Conservation (phyloP, 495 filamentous ascomycete genomes). For the Aspergillus kassunensis region DNA sequence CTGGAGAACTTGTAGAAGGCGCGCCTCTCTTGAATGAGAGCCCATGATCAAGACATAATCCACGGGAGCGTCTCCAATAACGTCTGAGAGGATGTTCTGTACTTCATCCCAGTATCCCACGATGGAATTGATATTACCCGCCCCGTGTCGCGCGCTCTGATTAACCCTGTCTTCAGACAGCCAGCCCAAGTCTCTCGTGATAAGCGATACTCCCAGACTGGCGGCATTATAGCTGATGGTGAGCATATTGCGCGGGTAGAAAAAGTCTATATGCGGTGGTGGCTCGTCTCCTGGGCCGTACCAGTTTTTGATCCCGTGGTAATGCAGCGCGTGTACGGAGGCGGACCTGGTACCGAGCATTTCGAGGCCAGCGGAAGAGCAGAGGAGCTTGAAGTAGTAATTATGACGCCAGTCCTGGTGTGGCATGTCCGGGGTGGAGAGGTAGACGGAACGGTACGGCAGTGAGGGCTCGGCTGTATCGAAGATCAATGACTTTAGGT, state of each 20-base stretch:
- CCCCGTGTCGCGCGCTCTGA: slow-evolving; percentile 3
- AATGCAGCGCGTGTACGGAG: not conserved
- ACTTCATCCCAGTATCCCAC: slow-evolving; percentile 3
- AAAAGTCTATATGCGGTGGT: not conserved
- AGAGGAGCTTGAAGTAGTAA: not conserved
- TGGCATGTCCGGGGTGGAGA: not conserved
- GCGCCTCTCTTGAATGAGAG: not conserved
- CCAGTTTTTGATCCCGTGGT: not conserved
- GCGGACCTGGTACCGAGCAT: not conserved
- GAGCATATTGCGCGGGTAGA: not conserved
- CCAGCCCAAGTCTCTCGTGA: not conserved
- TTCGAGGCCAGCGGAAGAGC: slow-evolving; percentile 6
- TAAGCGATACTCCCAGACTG: slow-evolving; percentile 2
- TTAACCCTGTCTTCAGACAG: not conserved
- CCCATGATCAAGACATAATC: slow-evolving; percentile 5
- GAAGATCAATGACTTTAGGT: not conserved
- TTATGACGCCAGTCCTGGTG: not conserved
- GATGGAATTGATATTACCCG: not conserved
- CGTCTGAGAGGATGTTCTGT: not conserved
- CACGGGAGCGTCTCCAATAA: not conserved
- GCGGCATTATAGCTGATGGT: slow-evolving; percentile 4
- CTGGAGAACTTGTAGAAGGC: not conserved
- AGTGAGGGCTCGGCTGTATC: not conserved
- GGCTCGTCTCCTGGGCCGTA: not conserved
- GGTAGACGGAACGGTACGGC: not conserved